Percentiles rank a stretch among this genome's conserved stretches.
Evolutionary conservation across 2,329 filamentous ascomycete genomes (phyloP).

Genomic region (Cercospora sojina): DNA sequence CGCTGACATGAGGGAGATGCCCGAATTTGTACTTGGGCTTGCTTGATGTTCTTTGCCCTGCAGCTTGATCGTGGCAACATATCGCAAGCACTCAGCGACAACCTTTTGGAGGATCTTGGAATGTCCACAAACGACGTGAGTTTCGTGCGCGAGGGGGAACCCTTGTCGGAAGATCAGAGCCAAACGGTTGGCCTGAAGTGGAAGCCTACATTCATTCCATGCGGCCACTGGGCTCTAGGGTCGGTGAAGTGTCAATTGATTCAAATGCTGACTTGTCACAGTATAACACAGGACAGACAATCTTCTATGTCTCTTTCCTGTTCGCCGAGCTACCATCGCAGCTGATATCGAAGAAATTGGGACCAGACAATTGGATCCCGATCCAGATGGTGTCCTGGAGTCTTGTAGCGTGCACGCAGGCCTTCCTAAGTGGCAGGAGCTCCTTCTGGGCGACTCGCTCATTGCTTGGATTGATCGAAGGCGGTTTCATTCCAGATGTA

Average conservation of each 20-base stretch:
- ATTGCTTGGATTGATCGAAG: conserved; percentile 45
- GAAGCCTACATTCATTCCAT: neutral
- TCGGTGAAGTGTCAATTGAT: neutral
- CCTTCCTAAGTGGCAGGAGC: conserved; percentile 36
- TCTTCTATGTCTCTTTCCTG: conserved; percentile 86
- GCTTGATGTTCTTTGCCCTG: conserved; percentile 56
- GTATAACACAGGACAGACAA: conserved; percentile 46
- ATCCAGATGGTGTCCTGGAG: conserved; percentile 50
- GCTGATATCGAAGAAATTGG: conserved; percentile 47
- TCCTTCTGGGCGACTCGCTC: conserved; percentile 43
- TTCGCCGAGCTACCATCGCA: conserved; percentile 41
- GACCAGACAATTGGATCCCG: conserved; percentile 49
- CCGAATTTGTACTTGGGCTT: conserved; percentile 54
- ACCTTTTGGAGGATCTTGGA: conserved; percentile 56
- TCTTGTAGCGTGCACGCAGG: conserved; percentile 42
- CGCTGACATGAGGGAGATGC: conserved; percentile 39
- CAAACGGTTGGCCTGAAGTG: neutral
- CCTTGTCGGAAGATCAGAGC: neutral
- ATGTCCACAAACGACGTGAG: conserved; percentile 49
- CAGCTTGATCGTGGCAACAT: conserved; percentile 59
- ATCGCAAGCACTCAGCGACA: conserved; percentile 63
- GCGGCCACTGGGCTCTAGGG: neutral
- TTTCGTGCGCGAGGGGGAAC: conserved; percentile 23
- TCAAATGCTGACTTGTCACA: neutral
- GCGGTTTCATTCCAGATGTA: conserved; percentile 61